A percentile compares a stretch with the other conserved stretches of the same genome.
These are phyloP conservation scores for Sugiyamaella japonica DNA, from an alignment of 1,139 yeast genomes.

Conservation along the genomic window DNA sequence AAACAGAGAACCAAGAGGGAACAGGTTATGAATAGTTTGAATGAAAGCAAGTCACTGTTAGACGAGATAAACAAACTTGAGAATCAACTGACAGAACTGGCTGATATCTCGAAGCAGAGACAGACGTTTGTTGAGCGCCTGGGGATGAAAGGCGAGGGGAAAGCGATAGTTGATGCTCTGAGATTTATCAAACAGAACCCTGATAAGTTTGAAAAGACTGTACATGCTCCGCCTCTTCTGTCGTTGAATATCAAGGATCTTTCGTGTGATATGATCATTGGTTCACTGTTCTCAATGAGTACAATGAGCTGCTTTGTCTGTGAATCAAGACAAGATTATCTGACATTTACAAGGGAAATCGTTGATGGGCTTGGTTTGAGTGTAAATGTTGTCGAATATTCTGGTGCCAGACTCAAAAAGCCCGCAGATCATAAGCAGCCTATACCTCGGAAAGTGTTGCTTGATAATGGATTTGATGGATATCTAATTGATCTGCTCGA, in stretches of 20 bases:
- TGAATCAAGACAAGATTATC: slow-evolving; percentile 47
- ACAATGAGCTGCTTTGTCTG: slow-evolving; percentile 59
- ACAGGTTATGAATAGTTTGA: not conserved
- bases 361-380: slow-evolving; percentile 43
- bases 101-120: slow-evolving; percentile 4
- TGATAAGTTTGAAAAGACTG: slow-evolving; percentile 43
- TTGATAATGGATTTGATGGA: slow-evolving; percentile 73
- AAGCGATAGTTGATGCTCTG: slow-evolving; percentile 43
- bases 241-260: slow-evolving; percentile 56
- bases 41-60: not conserved
- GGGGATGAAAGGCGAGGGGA: slow-evolving; percentile 14
- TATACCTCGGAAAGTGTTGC: slow-evolving; percentile 43
- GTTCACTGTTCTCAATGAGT: slow-evolving; percentile 55
- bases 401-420: slow-evolving; percentile 30
- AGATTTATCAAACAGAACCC: slow-evolving; percentile 42
- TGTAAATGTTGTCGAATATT: slow-evolving; percentile 51
- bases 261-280: slow-evolving; percentile 52
- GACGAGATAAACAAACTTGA: not conserved
- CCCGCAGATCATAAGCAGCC: slow-evolving; percentile 35
- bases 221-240: slow-evolving; percentile 77
- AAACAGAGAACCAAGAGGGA: not conserved
- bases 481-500: slow-evolving; percentile 65
- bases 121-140: not conserved
- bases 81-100: not conserved
- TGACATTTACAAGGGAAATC: slow-evolving; percentile 45